Base-by-base conservation (phyloP, 352 stramenopile genomes). In the Phytophthora rubi region DNA sequence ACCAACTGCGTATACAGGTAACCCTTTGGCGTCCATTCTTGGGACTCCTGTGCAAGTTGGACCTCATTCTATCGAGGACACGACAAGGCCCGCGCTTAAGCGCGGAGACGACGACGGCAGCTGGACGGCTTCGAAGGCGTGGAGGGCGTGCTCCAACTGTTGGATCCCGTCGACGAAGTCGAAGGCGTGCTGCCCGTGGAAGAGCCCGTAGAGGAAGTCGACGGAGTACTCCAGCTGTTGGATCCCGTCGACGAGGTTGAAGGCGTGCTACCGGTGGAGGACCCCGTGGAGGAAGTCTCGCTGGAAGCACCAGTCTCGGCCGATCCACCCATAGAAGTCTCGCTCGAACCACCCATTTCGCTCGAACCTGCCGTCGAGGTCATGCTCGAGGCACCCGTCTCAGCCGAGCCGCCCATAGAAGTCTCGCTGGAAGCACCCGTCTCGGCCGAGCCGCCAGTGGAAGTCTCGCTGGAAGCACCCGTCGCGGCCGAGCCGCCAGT, bases 51-150 rank as follows among this genome's bases (percentile, higher is more conserved):
- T 52, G 42, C 55, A 62, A 26, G 12, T 56, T 68, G 23, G 16
- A 4, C 61, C 28, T 33, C 16, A 45, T 54, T 58, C 23, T 32
- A 61, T 61, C 51, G 58, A 66, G 23, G 26, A 33, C n/a, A 44
- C 16, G n/a, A 52, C 39, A 33, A 60, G 16, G 26, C 32, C 28
- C 35, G 18, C 5, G n/a, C 35, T 75, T 71, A 75, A 16, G 68
- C 68, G 47, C 68, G 68, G 26, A 75, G 68, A 59, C 68, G 68
- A 21, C 68, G 68, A 21, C 68, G 62, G 51, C 68, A 71, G 55
- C 55, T 70, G 6, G 53, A 64, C n/a, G 61, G 61, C 7, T 51
- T 45, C n/a, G 68, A 67, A 30, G 65, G 6, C 23, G 66, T 49
- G n/a, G 13, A 21, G 6, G 68, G 68, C 1, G 67, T 66, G 54